Conservation (phyloP, 2,329 filamentous ascomycete species). For the Alternaria panax region DNA sequence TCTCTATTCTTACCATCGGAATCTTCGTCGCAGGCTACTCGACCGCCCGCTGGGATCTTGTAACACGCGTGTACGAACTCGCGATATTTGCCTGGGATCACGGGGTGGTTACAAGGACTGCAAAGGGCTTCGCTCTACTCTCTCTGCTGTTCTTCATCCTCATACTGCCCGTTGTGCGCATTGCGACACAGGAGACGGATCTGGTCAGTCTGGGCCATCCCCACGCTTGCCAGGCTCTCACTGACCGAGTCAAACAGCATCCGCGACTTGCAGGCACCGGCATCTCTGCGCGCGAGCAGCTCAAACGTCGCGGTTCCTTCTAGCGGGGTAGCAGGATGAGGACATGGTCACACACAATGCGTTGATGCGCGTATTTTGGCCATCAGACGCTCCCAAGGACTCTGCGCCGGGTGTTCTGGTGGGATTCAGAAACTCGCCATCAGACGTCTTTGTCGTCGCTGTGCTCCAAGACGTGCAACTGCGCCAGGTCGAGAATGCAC, state of each 20-base stretch:
- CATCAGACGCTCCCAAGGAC: slow-evolving; percentile 80
- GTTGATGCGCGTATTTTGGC: slow-evolving; percentile 98
- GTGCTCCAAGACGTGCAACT: slow-evolving; percentile 85
- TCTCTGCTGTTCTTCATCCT: slow-evolving; percentile 85
- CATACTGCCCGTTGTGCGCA: slow-evolving; percentile 80
- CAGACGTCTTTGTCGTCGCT: slow-evolving; percentile 89
- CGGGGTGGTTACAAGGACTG: slow-evolving; percentile 88
- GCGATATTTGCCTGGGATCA: slow-evolving; percentile 98
- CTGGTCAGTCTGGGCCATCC: slow-evolving; percentile 66
- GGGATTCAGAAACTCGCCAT: slow-evolving; percentile 91
- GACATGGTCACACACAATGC: slow-evolving; percentile 76
- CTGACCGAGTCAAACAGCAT: slow-evolving; percentile 65
- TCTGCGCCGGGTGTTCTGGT: slow-evolving; percentile 83
- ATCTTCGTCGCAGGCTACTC: slow-evolving; percentile 99
- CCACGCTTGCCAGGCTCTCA: neutral
- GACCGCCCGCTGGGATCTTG: slow-evolving; percentile 98
- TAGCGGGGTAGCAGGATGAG: slow-evolving; percentile 65
- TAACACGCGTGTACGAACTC: slow-evolving; percentile 95
- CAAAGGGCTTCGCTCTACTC: slow-evolving; percentile 83
- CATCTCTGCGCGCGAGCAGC: slow-evolving; percentile 93
- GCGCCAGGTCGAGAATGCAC: slow-evolving; percentile 78
- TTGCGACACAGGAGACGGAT: slow-evolving; percentile 80
- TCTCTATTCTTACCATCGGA: slow-evolving; percentile 91
- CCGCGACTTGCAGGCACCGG: slow-evolving; percentile 78
- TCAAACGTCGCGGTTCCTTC: slow-evolving; percentile 93